These are phyloP conservation scores for Glarea lozoyensis DNA, from an alignment of 495 filamentous ascomycete genomes.

Conservation along the genomic window DNA sequence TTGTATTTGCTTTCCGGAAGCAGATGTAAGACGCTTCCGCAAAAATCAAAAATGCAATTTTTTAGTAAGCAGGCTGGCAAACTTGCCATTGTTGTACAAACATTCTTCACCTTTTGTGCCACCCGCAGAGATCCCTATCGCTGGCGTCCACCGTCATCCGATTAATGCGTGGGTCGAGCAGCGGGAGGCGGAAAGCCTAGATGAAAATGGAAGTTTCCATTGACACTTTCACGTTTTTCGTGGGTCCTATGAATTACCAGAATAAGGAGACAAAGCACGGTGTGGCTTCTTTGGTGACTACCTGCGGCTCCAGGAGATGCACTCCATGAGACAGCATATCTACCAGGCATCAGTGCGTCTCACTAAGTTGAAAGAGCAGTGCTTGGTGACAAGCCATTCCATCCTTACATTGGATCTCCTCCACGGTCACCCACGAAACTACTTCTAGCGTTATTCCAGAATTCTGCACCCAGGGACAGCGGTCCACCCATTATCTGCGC, in stretches of 20 bases:
- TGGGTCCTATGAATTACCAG: no score
- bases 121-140: neutral
- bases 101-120: slow-evolving; percentile 2
- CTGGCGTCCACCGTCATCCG: neutral
- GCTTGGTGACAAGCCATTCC: no score
- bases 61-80: slow-evolving; percentile 14
- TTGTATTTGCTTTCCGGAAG: slow-evolving; percentile 5
- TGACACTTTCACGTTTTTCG: no score
- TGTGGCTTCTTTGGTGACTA: slow-evolving; percentile 9
- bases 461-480: neutral
- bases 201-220: no score
- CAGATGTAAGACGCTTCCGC: slow-evolving; percentile 12
- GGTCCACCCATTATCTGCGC: slow-evolving; percentile 1
- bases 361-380: no score
- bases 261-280: no score
- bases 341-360: no score
- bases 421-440: no score
- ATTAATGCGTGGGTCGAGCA: slow-evolving; percentile 1
- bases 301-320: slow-evolving; percentile 10
- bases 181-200: neutral
- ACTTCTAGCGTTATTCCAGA: slow-evolving; percentile 18
- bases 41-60: slow-evolving; percentile 4
- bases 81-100: slow-evolving; percentile 14
- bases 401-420: no score
- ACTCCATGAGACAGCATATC: no score